Evolutionary conservation across 2,329 filamentous ascomycete species (phyloP).

Genomic region (Aspergillus pseudotamarii): DNA sequence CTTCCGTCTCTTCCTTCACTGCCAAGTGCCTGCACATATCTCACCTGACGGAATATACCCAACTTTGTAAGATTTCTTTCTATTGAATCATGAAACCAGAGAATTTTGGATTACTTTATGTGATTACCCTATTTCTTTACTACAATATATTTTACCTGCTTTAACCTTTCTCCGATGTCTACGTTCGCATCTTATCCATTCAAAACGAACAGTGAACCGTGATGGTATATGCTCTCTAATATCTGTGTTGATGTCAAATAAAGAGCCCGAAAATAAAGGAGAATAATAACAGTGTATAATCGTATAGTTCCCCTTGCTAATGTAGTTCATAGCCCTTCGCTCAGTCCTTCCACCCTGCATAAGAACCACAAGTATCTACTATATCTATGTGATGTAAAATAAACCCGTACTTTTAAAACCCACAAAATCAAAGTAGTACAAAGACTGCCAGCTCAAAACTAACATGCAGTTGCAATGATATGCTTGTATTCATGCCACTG

Average conservation of each 20-base stretch:
- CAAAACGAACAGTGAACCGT: background rate
- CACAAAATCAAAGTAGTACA: background rate
- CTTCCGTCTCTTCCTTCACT: conserved; percentile 2
- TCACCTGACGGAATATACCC: conserved; percentile 16
- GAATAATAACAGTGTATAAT: background rate
- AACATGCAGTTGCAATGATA: background rate
- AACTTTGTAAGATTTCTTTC: conserved; percentile 3
- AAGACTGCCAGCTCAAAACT: background rate
- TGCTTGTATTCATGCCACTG: background rate
- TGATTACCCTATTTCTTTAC: conserved; percentile 13
- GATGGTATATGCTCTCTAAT: background rate
- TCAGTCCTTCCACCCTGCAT: background rate
- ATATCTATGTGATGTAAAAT: background rate
- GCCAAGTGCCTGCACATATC: conserved; percentile 7
- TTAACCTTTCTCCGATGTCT: background rate
- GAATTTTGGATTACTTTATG: conserved; percentile 8
- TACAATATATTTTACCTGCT: conserved; percentile 6
- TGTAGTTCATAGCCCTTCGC: background rate
- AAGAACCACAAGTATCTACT: background rate
- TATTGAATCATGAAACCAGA: conserved; percentile 4
- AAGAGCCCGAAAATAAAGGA: background rate
- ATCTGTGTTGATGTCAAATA: background rate
- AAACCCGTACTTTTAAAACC: background rate
- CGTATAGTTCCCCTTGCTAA: background rate
- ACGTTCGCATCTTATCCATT: conserved; percentile 5